Base-by-base conservation (phyloP, 352 stramenopile species). In the Saprolegnia diclina region DNA sequence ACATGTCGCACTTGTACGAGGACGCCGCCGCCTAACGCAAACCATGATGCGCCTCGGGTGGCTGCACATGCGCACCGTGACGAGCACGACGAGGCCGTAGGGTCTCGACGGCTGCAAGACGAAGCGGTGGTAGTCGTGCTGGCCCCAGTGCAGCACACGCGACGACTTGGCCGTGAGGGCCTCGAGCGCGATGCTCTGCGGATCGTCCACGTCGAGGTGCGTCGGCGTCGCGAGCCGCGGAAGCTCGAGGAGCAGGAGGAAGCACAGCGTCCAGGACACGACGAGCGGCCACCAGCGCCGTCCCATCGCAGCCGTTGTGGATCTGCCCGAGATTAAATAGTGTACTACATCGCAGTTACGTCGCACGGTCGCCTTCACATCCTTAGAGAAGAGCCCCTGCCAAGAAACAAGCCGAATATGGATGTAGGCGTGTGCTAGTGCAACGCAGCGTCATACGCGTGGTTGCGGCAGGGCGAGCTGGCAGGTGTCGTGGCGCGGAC, bases 1-100 rank as follows among this genome's bases (percentile, higher is more conserved):
- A 66, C 59, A 66, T 66, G 5, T 35, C 24, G 52, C 52, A 59
- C n/a, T 59, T 59, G 35, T 59, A 59, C 24, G 24, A 13, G 11
- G 52, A 19, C 35, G 52, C 52, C 7, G 52, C 4, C 13, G 35
- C 42, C 24, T 59, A 66, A n/a, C n/a, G n/a, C n/a, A n/a, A n/a
- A n/a, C n/a, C n/a, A n/a, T n/a, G n/a, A n/a, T n/a, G n/a, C n/a
- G n/a, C n/a, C n/a, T n/a, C n/a, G n/a, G n/a, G n/a, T n/a, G n/a
- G n/a, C n/a, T 14, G 42, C 11, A 18, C 3, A 56, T 18, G 5
- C 21, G 32, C 16, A 66, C 59, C 32, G 59, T 66, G 45, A 66
- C 32, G 45, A 66, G 59, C 19, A 66, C 59, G 40, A 45, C 37
- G 40, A 66, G 18, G 7, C 59, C 59, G 40, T 53, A 56, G 4